phyloP scores from a whole-genome alignment of 257 asterid genomes.

The Agastache rugosa region DNA sequence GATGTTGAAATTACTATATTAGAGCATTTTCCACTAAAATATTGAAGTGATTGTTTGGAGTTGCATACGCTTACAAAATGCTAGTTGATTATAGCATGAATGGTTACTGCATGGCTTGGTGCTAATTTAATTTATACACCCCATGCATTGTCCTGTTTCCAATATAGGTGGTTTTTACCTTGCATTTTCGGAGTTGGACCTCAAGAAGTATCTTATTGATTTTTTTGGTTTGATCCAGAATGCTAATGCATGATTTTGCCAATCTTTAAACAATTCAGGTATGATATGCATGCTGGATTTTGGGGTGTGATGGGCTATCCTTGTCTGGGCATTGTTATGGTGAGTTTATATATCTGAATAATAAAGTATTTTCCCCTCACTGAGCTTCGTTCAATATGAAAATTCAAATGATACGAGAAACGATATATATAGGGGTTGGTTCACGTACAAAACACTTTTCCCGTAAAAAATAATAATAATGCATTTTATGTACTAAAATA shows the following conservation, averaged over 20 bases:
- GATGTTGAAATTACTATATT: slow-evolving; percentile 1
- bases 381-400: not conserved
- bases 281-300: slow-evolving; percentile 85
- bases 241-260: slow-evolving; percentile 33
- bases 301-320: slow-evolving; percentile 99
- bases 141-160: not conserved
- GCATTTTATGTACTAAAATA: too few species aligned
- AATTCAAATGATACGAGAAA: not conserved
- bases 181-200: not conserved
- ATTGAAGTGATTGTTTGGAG: not conserved
- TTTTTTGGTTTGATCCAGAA: slow-evolving; percentile 13
- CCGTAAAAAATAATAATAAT: too few species aligned
- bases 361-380: not conserved
- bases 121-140: not conserved
- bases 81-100: not conserved
- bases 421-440: too few species aligned
- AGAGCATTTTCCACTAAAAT: not conserved
- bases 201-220: not conserved
- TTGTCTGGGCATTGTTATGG: slow-evolving; percentile 87
- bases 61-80: not conserved
- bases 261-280: slow-evolving; percentile 55
- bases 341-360: slow-evolving; percentile 45
- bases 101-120: not conserved
- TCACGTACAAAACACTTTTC: too few species aligned
- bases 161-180: too few species aligned